Conservation (phyloP, 2,329 filamentous ascomycete genomes). For the Huntiella omanensis region DNA sequence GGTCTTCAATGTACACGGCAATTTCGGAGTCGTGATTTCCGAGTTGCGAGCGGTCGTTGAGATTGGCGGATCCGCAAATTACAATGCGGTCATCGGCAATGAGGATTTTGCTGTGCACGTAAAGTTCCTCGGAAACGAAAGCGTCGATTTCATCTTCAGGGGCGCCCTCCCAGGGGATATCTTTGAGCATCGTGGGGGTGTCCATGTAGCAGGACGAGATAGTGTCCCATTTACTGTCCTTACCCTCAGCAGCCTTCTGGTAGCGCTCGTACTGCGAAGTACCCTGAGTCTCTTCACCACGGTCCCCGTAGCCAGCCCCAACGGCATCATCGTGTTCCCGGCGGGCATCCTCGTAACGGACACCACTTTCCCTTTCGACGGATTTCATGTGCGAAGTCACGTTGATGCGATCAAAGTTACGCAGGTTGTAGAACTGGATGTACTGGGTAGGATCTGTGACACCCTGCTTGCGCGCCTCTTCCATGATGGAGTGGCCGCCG, state of each 20-base stretch:
- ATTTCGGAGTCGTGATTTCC: slow-evolving; percentile 77
- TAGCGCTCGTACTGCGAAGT: slow-evolving; percentile 45
- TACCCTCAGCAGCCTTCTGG: slow-evolving; percentile 38
- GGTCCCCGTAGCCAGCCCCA: slow-evolving; percentile 25
- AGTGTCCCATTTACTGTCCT: slow-evolving; percentile 38
- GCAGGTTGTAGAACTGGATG: slow-evolving; percentile 69
- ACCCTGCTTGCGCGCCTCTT: slow-evolving; percentile 48
- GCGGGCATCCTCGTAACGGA: slow-evolving; percentile 48
- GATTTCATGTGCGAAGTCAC: slow-evolving; percentile 39
- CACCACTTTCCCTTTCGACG: slow-evolving; percentile 43
- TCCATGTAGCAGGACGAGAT: slow-evolving; percentile 74
- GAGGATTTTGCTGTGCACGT: slow-evolving; percentile 48
- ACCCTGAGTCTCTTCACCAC: slow-evolving; percentile 19
- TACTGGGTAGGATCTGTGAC: slow-evolving; percentile 50
- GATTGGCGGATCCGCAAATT: slow-evolving; percentile 53
- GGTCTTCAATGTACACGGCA: slow-evolving; percentile 73
- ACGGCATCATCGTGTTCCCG: slow-evolving; percentile 42
- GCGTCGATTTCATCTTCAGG: slow-evolving; percentile 38
- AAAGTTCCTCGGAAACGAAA: slow-evolving; percentile 44
- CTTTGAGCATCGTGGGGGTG: slow-evolving; percentile 47
- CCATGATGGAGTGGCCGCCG: slow-evolving; percentile 60
- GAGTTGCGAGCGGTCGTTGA: slow-evolving; percentile 52
- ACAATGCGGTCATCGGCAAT: slow-evolving; percentile 70
- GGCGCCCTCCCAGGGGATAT: slow-evolving; percentile 34
- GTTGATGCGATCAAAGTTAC: slow-evolving; percentile 73